Percentiles rank a stretch among this genome's conserved stretches.
Evolutionary conservation across 2,329 filamentous ascomycete genomes (phyloP).

Genomic region (Dactylellina parvicollis): DNA sequence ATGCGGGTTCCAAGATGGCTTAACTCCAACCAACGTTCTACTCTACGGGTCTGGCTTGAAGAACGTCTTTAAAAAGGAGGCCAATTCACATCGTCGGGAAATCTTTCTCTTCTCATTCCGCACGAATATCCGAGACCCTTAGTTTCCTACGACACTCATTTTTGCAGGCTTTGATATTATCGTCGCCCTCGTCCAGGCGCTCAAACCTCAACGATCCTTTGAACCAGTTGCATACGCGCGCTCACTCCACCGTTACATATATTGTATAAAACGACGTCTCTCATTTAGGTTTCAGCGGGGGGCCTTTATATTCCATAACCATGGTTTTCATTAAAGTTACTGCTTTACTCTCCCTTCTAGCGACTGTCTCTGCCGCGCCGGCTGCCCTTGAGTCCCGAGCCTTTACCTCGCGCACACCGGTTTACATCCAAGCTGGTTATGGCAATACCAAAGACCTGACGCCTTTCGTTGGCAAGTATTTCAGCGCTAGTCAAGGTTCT

Average conservation of each 20-base stretch:
- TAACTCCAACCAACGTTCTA: too few species aligned
- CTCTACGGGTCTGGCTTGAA: too few species aligned
- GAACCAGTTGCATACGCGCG: too few species aligned
- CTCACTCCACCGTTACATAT: too few species aligned
- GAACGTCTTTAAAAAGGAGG: not conserved
- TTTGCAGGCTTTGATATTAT: too few species aligned
- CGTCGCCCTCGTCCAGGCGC: too few species aligned
- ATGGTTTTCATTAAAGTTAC: conserved; percentile 20
- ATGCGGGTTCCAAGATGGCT: too few species aligned
- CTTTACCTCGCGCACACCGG: not conserved
- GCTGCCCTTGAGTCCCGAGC: not conserved
- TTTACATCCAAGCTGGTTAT: not conserved
- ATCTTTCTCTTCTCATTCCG: not conserved
- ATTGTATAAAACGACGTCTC: too few species aligned
- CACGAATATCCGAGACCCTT: too few species aligned
- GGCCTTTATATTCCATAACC: not conserved
- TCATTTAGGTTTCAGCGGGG: too few species aligned
- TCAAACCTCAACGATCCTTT: too few species aligned
- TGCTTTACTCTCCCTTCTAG: conserved; percentile 15
- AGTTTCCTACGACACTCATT: too few species aligned
- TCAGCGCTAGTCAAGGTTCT: not conserved
- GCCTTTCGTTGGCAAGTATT: not conserved
- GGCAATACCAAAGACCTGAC: not conserved
- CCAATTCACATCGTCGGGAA: not conserved
- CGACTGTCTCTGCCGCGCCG: conserved; percentile 6